Conservation (phyloP, 140 eudicot genomes). For the Bidens hawaiensis region DNA sequence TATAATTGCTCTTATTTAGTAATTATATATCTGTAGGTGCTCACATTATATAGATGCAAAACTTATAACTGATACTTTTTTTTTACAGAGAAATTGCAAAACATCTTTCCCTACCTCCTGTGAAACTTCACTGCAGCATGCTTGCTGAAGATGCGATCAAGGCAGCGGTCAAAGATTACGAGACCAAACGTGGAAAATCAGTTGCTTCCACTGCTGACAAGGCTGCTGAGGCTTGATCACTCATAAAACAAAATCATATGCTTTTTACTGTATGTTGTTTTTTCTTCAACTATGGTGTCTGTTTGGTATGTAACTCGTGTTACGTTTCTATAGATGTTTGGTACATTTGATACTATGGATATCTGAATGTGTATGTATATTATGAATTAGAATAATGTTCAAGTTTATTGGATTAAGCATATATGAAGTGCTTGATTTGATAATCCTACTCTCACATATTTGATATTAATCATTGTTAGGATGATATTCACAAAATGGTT, state of each 20-base stretch:
- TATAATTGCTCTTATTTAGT: background rate
- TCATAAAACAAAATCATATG: background rate
- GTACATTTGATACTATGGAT: background rate
- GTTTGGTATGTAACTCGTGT: background rate
- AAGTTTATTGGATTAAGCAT: background rate
- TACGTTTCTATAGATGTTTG: slow-evolving; percentile 9
- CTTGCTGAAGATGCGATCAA: slow-evolving; percentile 96
- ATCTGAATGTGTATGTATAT: background rate
- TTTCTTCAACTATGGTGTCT: background rate
- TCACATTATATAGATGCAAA: background rate
- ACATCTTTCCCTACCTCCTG: slow-evolving; percentile 94
- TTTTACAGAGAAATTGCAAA: slow-evolving; percentile 89
- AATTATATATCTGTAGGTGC: background rate
- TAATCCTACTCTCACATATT: background rate
- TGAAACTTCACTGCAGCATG: slow-evolving; percentile 97
- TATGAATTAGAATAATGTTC: background rate
- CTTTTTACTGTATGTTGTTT: background rate
- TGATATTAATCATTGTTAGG: background rate
- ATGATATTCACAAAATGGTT: background rate
- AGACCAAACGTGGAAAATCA: slow-evolving; percentile 53
- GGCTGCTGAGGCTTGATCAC: slow-evolving; percentile 56
- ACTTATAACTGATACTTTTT: background rate
- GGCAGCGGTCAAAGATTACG: slow-evolving; percentile 95
- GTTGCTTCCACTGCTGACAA: slow-evolving; percentile 32
- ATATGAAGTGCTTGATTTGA: background rate